Evolutionary conservation across 306 rosid genomes (phyloP).

Genomic region (Acacia crassicarpa): DNA sequence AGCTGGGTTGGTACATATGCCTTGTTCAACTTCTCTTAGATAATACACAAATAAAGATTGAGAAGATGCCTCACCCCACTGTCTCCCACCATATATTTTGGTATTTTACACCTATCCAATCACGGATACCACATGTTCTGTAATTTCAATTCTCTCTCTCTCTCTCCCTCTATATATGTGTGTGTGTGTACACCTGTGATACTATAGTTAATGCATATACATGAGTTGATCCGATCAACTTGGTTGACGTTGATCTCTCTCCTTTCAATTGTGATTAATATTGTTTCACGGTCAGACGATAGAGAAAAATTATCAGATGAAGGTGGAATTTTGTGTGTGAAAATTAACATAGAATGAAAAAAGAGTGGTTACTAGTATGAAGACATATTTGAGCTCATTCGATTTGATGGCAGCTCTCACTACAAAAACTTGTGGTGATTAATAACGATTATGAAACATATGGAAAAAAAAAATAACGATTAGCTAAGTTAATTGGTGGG

Average conservation of each 20-base stretch:
- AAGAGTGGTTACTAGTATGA: not conserved
- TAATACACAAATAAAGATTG: not conserved
- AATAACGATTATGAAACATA: not conserved
- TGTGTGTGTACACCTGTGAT: not conserved
- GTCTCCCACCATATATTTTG: slow-evolving; percentile 33
- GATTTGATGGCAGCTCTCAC: not conserved
- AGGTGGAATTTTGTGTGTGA: too few species aligned
- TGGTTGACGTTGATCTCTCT: not conserved
- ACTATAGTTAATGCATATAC: not conserved
- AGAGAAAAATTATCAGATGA: not conserved
- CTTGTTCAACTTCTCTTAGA: slow-evolving; percentile 32
- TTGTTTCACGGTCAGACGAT: not conserved
- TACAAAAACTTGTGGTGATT: not conserved
- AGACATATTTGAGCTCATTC: too few species aligned
- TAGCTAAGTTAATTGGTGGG: too few species aligned
- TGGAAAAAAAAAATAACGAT: too few species aligned
- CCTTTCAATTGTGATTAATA: not conserved
- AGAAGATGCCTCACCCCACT: slow-evolving; percentile 46
- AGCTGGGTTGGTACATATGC: slow-evolving; percentile 37
- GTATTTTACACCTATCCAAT: slow-evolving; percentile 36
- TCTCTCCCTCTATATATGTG: too few species aligned
- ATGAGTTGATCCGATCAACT: not conserved
- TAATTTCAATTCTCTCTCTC: not conserved
- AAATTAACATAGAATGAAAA: not conserved
- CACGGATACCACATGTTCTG: slow-evolving; percentile 20